Base-by-base conservation (phyloP, 2,329 filamentous ascomycete species). In the Epichloe hybrida region DNA sequence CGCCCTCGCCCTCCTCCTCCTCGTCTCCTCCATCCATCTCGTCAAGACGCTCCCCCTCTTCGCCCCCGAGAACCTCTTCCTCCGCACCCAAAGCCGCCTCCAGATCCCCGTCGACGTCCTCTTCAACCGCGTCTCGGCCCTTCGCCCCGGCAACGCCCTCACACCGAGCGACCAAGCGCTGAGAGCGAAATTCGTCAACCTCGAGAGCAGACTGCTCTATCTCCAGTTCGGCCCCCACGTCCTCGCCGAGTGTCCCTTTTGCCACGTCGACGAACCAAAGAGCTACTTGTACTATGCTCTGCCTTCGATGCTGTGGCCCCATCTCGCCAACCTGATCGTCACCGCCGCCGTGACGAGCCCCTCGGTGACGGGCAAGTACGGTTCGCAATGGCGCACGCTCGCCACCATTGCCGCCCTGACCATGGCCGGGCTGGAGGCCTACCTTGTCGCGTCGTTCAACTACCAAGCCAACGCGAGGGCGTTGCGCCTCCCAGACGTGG, bases 41-140 rank as follows among this genome's bases (percentile, higher is more conserved):
- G 59, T 82, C 52, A 75, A 80, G 52, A 82, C 84, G 15, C 69
- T 91, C 0, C 83, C 88, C 0, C 56, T 69, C 52, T 82, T 88
- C 61, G 72, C 79, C 5, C 84, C 86, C 4, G 81, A 88, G 63
- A 96, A 96, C 69, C 72, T 97, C 65, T 95, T 97, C 73, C 62
- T 67, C 34, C 66, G 73, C 17, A 96, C 91, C 1, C 74, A 81
- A 51, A 93, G 88, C 48, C 86, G 90, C 36, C 80, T 97, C 17
- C 86, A 89, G 60, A 91, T 86, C 41, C 83, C 88, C n/a, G 83
- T 80, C 41, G 86, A 91, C 62, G 83, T 94, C 36, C 76, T 97
- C 54, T 93, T 95, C 67, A 80, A 77, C 53, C 86, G 91, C 15
- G 75, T 97, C 9, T 67, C 75, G 4, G 65, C 74, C 2, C 62